Evolutionary conservation across 306 rosid species (phyloP).

Genomic region (Begonia fuchsioides): DNA sequence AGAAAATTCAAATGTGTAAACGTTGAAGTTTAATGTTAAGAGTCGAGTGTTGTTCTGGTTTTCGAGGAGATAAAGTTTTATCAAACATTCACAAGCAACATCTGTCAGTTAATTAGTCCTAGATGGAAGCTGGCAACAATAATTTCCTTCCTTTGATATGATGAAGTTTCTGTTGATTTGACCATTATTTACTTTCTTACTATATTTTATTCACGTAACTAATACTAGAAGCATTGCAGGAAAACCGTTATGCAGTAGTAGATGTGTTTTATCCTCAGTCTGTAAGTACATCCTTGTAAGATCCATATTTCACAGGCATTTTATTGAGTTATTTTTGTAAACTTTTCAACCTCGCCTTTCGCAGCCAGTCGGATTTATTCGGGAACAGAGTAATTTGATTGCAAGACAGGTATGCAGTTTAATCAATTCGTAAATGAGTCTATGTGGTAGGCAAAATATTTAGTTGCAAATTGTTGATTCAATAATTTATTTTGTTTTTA

Average conservation of each 20-base stretch:
- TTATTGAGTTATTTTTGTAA: slow-evolving; percentile 1
- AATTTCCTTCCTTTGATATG: neutral
- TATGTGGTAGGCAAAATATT: too few relatives aligned
- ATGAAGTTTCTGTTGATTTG: slow-evolving; percentile 2
- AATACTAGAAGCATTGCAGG: slow-evolving; percentile 41
- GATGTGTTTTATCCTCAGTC: slow-evolving; percentile 88
- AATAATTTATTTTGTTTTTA: too few relatives aligned
- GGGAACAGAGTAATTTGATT: slow-evolving; percentile 65
- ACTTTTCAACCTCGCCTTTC: neutral
- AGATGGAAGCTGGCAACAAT: too few relatives aligned
- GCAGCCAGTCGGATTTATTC: slow-evolving; percentile 85
- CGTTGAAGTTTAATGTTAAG: too few relatives aligned
- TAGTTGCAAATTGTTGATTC: too few relatives aligned
- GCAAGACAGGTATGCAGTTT: slow-evolving; percentile 61
- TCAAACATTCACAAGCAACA: too few relatives aligned
- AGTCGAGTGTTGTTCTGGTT: too few relatives aligned
- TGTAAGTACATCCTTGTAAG: slow-evolving; percentile 37
- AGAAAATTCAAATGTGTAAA: too few relatives aligned
- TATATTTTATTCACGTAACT: slow-evolving; percentile 11
- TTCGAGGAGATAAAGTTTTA: too few relatives aligned
- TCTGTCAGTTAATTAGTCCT: too few relatives aligned
- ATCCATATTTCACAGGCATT: slow-evolving; percentile 2
- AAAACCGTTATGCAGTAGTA: slow-evolving; percentile 84
- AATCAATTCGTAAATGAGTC: too few relatives aligned
- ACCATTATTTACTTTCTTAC: slow-evolving; percentile 5